Evolutionary conservation across 306 rosid genomes (phyloP).

Genomic region (Clitoria ternatea): DNA sequence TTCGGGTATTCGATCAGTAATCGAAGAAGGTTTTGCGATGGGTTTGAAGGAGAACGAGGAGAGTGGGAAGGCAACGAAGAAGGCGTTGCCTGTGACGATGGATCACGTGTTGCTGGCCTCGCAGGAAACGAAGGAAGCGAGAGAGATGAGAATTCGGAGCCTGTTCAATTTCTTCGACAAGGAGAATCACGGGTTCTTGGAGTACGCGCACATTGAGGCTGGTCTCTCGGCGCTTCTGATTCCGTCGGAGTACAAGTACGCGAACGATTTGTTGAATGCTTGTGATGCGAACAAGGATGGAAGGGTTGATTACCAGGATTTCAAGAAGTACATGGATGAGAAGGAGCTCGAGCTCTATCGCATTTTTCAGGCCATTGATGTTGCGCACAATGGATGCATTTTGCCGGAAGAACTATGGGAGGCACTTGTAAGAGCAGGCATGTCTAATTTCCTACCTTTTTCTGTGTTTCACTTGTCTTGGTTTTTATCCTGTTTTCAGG

Average conservation of each 20-base stretch:
- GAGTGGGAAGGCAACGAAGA: slow-evolving; percentile 16
- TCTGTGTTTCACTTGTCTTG: not conserved
- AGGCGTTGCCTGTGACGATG: slow-evolving; percentile 62
- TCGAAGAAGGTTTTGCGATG: too few relatives aligned
- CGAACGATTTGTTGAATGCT: slow-evolving; percentile 71
- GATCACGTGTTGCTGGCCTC: slow-evolving; percentile 85
- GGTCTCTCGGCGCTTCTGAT: slow-evolving; percentile 81
- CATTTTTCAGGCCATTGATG: slow-evolving; percentile 93
- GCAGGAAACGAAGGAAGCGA: slow-evolving; percentile 76
- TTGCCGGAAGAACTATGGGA: slow-evolving; percentile 95
- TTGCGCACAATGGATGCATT: slow-evolving; percentile 86
- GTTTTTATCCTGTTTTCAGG: not conserved
- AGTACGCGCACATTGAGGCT: slow-evolving; percentile 62
- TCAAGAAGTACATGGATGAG: slow-evolving; percentile 81
- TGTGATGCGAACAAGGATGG: slow-evolving; percentile 81
- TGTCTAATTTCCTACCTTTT: slow-evolving; percentile 15
- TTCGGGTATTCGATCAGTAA: not conserved
- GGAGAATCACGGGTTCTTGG: slow-evolving; percentile 59
- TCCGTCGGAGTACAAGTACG: slow-evolving; percentile 82
- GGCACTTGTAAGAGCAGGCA: slow-evolving; percentile 85
- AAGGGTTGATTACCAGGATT: slow-evolving; percentile 68
- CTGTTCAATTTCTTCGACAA: slow-evolving; percentile 78
- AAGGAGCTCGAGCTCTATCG: slow-evolving; percentile 92
- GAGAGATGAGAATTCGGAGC: slow-evolving; percentile 60
- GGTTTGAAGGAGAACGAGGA: too few relatives aligned